A percentile compares a stretch with the other conserved stretches of the same genome.
Evolutionary conservation across 768 basidiomycete genomes (phyloP).

Genomic region (Russula sp.): DNA sequence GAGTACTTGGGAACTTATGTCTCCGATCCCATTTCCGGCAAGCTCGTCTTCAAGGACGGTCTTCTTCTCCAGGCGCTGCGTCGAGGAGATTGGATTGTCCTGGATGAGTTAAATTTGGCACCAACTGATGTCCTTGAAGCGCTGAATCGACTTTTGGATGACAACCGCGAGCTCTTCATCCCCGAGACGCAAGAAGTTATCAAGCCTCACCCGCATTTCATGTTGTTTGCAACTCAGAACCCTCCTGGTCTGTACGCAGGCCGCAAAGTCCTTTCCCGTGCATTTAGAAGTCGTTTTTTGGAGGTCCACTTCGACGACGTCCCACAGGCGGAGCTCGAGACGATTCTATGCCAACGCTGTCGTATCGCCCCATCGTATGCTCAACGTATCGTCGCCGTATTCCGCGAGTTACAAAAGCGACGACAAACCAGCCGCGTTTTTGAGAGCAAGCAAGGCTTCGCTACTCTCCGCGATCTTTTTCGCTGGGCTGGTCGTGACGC

Average conservation of each 20-base stretch:
- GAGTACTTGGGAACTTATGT: constrained; percentile 97
- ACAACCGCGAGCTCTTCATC: constrained; percentile 93
- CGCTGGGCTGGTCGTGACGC: constrained; percentile 95
- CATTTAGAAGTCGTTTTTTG: constrained; percentile 95
- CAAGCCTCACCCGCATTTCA: constrained; percentile 90
- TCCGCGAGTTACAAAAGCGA: constrained; percentile 88
- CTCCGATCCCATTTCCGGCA: constrained; percentile 89
- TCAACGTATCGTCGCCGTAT: constrained; percentile 85
- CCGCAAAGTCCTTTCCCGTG: constrained; percentile 89
- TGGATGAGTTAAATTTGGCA: constrained; percentile 96
- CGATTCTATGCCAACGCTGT: constrained; percentile 89
- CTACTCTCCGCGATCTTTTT: constrained; percentile 94
- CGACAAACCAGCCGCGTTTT: constrained; percentile 90
- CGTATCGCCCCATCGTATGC: constrained; percentile 93
- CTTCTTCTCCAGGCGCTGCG: constrained; percentile 89
- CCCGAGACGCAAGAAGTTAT: constrained; percentile 96
- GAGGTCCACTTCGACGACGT: constrained; percentile 98
- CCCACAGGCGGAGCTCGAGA: constrained; percentile 88
- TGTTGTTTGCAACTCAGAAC: constrained; percentile 98
- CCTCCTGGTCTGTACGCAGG: constrained; percentile 95
- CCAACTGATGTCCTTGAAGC: constrained; percentile 98
- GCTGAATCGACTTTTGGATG: constrained; percentile 92
- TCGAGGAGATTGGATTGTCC: constrained; percentile 93
- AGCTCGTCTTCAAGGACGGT: constrained; percentile 92
- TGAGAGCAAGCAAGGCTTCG: constrained; percentile 96